Base-by-base conservation (phyloP, 2,329 filamentous ascomycete species). In the Alternaria sp. region DNA sequence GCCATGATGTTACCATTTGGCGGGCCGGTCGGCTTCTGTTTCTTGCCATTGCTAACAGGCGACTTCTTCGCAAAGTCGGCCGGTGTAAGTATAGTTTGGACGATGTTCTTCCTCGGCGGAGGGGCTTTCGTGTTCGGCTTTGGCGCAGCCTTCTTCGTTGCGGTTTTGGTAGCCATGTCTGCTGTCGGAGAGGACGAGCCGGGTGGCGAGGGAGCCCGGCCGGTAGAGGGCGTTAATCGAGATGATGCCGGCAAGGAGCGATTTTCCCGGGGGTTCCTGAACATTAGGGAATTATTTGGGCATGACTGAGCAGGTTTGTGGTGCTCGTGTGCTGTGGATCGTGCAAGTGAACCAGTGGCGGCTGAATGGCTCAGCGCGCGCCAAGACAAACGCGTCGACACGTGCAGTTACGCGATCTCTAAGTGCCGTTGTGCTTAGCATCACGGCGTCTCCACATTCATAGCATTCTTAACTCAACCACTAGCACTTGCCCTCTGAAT, bases 231-330 rank as follows among this genome's bases (percentile, higher is more conserved):
- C 41, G 76, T 68, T 26, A 79, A 42, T 61, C 72, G 72, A 17
- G 71, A 71, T 44, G 72, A 67, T 26, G 73, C 68, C n/a, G 75
- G 62, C 29, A 74, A 68, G 39, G 69, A 58, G 31, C 68, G 69
- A 58, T 81, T 81, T 58, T 84, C 80, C 73, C 84, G 78, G 45
- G 83, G 83, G 48, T 84, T 86, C 55, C 83, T 80, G 62, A 86
- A 86, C 83, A 86, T 86, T 24, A 49, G 36, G 3, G 24, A 17
- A 4, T 10, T 14, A 33, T 10, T 31, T 39, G 14, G 39, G 23
- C 45, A 50, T 55, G 11, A 8, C 29, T 26, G 31, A 29, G 21
- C 21, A 48, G n/a, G 39, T 28, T 29, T 28, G 33, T 17, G 40
- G 13, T 50, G 44, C 45, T 40, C 34, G 10, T 23, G 34, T 54